Evolutionary conservation across 31 red algal genomes (phyloP).

Genomic region (Endocladia muricata): DNA sequence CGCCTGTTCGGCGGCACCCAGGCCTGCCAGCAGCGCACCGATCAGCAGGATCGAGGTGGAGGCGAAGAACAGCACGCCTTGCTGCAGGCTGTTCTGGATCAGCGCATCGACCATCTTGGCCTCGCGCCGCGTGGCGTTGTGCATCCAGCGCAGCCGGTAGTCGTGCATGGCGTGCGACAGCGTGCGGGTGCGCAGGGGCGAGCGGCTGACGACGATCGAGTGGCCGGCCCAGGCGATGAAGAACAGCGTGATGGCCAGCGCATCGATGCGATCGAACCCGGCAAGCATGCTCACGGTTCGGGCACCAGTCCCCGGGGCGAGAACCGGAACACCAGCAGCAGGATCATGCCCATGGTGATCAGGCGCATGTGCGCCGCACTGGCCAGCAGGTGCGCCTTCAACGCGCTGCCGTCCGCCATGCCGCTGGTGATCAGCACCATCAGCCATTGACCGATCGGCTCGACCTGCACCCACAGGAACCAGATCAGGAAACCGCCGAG

Average conservation of each 20-base stretch:
- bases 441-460: no score
- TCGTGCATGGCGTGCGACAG: neutral
- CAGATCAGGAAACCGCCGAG: no score
- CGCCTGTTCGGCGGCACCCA: neutral
- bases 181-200: neutral
- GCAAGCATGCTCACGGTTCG: no score
- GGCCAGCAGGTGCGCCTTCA: no score
- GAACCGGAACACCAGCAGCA: no score
- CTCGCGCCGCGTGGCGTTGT: neutral
- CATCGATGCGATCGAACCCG: neutral
- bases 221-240: neutral
- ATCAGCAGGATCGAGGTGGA: neutral
- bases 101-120: neutral
- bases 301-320: no score
- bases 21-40: neutral
- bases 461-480: no score
- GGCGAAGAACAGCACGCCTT: neutral
- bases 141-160: neutral
- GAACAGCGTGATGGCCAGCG: neutral
- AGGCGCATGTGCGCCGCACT: no score
- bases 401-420: no score
- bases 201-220: neutral
- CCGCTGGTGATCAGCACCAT: no score
- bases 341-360: no score
- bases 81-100: neutral